Evolutionary conservation across 2,329 filamentous ascomycete genomes (phyloP), one percentile per base, ranked within the genome.

Genomic region (Ophiostoma sp.): DNA sequence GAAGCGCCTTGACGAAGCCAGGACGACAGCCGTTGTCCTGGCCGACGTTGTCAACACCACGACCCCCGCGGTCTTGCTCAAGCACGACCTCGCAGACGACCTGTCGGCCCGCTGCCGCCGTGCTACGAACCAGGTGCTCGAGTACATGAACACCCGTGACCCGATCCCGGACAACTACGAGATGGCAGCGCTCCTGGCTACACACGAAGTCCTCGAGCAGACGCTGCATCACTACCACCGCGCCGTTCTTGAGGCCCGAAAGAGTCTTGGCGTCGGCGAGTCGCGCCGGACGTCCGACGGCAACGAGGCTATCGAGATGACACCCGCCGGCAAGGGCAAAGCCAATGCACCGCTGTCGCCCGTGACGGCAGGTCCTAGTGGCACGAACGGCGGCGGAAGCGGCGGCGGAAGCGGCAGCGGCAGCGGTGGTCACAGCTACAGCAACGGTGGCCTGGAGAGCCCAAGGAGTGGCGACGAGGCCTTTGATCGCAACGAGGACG

Each of bases 171-270:
- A 98, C 81, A 95, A 97, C 78, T 92, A 97, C 77, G 98, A 95
- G 0, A 94, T 98, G 88, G 90, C 96, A 80, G 95, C 90, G 17
- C 85, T 99, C 75, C 97, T 99, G 79, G 94, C 98, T 81, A 96
- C 94, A 17, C 97, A 97, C 80, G 96, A 98, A 82, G 92, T 95
- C 80, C 86, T 99, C 39, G 93, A 93, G 75, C 89, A 93, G 61
- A 91, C 95, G 0, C 86, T 95, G 55, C 96, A 90, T 76, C 91
- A 94, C 79, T 93, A 98, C 81, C 93, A 97, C 81, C 90, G 94
- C 72, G 92, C 94, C 11, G 84, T 97, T 55, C 82, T 91, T n/a
- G 86, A 86, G 74, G 88, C 89, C 2, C 84, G 87, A 75, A 91
- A 90, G 78, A 83, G 86, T 50, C 80, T 87, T 4, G 86, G 87